Conservation (phyloP, 73 alveolate species). For the Stentor roeselii region DNA sequence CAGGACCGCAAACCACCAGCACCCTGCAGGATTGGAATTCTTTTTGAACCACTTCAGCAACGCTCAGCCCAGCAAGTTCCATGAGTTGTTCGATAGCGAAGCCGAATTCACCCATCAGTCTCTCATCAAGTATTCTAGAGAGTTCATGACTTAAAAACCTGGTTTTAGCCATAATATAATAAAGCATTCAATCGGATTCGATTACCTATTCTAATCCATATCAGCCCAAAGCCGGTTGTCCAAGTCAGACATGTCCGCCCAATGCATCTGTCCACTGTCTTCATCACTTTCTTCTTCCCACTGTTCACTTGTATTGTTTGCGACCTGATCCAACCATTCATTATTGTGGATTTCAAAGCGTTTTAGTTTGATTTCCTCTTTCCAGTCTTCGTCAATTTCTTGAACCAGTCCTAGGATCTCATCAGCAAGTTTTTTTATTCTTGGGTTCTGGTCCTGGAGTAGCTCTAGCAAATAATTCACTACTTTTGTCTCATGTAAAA, state of each 20-base stretch:
- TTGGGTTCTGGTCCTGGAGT: conserved; percentile 69
- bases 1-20: conserved; percentile 96
- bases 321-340: conserved; percentile 68
- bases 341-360: conserved; percentile 74
- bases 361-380: conserved; percentile 69
- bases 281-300: conserved; percentile 28
- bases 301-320: conserved; percentile 37
- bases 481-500: conserved; percentile 59
- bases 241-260: conserved; percentile 22
- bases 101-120: conserved; percentile 78
- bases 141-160: conserved; percentile 61
- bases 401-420: conserved; percentile 71
- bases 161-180: too few relatives aligned
- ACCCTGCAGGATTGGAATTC: conserved; percentile 53
- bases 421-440: conserved; percentile 61
- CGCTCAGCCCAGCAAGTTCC: conserved; percentile 93
- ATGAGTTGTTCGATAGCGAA: conserved; percentile 80
- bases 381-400: conserved; percentile 72
- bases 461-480: conserved; percentile 61
- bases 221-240: neutral
- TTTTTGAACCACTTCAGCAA: conserved; percentile 71
- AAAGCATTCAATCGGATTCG: too few relatives aligned
- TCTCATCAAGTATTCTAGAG: conserved; percentile 74
- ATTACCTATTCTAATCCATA: too few relatives aligned
- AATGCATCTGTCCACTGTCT: neutral